Evolutionary conservation across 2,329 filamentous ascomycete species (phyloP), one percentile per base, ranked within the genome.

Genomic region (Decorospora gaudefroyi): DNA sequence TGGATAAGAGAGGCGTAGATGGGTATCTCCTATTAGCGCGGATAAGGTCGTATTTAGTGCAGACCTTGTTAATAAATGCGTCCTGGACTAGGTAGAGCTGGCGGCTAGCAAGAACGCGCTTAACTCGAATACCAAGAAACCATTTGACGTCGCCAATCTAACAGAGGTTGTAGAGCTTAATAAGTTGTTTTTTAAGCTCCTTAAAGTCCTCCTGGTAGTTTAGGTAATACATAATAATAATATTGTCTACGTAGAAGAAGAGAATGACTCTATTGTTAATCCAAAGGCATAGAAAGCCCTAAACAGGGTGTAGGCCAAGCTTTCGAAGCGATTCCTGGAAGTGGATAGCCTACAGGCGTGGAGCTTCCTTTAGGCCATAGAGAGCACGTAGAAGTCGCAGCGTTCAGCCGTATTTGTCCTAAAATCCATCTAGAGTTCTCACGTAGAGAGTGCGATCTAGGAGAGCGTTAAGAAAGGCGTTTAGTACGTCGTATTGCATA

Each of bases 291-390:
- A 17, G 33, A 16, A 36, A 36, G 19, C 21, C 33, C 26, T 26
- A 17, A 17, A 36, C 18, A 26, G 33, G 21, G n/a, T 36, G 18
- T 26, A 36, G 6, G 3, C 33, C 18, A 36, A 36, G 33, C 13
- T 36, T 36, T 16, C 6, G 6, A 7, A 36, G 21, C 12, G 18
- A 36, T 13, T 6, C 33, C 26, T 36, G 18, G 5, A 36, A 26
- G 6, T 36, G 21, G 4, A 26, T n/a, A n/a, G n/a, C n/a, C n/a
- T n/a, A n/a, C n/a, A n/a, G n/a, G n/a, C n/a, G 23, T 21, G 17
- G 35, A 25, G 35, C 35, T 30, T 39, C 35, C 23, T 39, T 39
- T 8, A 39, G 26, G 26, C 25, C 15, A 39, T 29, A 39, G 17
- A 39, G 5, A 17, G 35, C 35, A 18, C 35, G 35, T 4, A 39